Conservation (phyloP, 2,329 filamentous ascomycete species). For the Epichloe uncinata region DNA sequence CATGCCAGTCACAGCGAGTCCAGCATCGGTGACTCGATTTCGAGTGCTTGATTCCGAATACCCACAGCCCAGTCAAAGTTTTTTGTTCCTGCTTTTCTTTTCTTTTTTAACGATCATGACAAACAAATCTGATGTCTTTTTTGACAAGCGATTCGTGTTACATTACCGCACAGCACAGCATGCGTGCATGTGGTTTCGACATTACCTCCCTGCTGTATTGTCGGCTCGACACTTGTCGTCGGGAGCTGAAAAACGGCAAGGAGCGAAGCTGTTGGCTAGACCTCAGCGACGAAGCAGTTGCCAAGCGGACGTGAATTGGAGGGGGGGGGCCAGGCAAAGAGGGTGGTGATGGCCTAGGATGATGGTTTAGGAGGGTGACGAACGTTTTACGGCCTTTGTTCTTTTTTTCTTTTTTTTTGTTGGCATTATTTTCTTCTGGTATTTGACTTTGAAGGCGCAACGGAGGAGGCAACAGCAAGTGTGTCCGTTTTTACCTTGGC, state of each 20-base stretch:
- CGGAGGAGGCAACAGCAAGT: not conserved
- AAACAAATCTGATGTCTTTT: conserved; percentile 16
- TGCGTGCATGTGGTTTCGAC: conserved; percentile 23
- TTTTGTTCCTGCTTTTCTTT: conserved; percentile 10
- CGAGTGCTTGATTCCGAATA: conserved; percentile 1
- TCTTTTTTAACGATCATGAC: conserved; percentile 30
- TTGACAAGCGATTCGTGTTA: conserved; percentile 28
- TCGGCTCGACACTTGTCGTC: not conserved
- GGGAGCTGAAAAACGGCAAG: too few species aligned
- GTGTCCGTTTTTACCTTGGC: not conserved
- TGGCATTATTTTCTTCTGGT: not conserved
- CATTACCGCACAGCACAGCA: conserved; percentile 11
- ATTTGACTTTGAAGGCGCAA: conserved; percentile 3
- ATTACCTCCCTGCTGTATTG: not conserved
- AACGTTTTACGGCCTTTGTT: not conserved
- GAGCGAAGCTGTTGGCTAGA: not conserved
- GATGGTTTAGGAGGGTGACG: not conserved
- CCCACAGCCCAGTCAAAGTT: conserved; percentile 3
- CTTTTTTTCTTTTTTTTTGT: not conserved
- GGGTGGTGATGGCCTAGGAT: too few species aligned
- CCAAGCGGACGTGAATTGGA: not conserved
- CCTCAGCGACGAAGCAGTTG: not conserved
- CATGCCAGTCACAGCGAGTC: not conserved
- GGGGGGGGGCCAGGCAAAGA: too few species aligned
- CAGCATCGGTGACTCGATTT: conserved; percentile 1